Evolutionary conservation across 768 basidiomycete genomes (phyloP).

Genomic region (Inosperma sp.): DNA sequence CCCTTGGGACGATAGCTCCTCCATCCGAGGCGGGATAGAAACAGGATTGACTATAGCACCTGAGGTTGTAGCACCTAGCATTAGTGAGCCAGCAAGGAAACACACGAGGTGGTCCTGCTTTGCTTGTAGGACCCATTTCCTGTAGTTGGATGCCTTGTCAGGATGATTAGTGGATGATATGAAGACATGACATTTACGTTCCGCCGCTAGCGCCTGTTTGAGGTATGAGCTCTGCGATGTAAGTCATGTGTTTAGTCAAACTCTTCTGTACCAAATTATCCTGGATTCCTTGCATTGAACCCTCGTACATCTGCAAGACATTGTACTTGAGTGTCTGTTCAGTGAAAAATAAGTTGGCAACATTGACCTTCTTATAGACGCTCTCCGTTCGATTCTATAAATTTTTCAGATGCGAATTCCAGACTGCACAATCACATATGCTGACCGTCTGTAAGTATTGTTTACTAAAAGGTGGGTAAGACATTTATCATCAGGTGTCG

Average conservation of each 20-base stretch:
- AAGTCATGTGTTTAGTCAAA: conserved; percentile 52
- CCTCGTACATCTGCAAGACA: conserved; percentile 75
- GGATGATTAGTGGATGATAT: not conserved
- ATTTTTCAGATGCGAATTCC: not conserved
- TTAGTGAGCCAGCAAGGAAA: conserved; percentile 88
- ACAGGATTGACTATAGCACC: conserved; percentile 51
- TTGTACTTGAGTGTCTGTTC: not conserved
- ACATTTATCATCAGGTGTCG: not conserved
- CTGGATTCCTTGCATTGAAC: conserved; percentile 80
- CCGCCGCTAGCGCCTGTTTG: conserved; percentile 38
- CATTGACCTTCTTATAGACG: conserved; percentile 68
- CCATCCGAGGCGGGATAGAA: conserved; percentile 62
- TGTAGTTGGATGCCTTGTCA: conserved; percentile 23
- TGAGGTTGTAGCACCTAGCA: conserved; percentile 78
- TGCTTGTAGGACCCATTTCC: conserved; percentile 69
- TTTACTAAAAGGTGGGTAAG: conserved; percentile 41
- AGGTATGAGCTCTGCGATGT: conserved; percentile 80
- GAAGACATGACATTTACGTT: conserved; percentile 29
- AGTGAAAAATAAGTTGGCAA: not conserved
- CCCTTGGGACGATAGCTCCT: conserved; percentile 57
- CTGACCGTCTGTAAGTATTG: conserved; percentile 79
- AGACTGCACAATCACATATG: not conserved
- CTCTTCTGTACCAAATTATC: conserved; percentile 67
- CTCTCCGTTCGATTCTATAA: conserved; percentile 64
- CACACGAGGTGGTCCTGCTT: conserved; percentile 97